A percentile compares a stretch with the other conserved stretches of the same genome.
These are phyloP conservation scores for Pyrenochaeta sp. DNA, from an alignment of 2,329 filamentous ascomycete genomes.

Conservation along the genomic window DNA sequence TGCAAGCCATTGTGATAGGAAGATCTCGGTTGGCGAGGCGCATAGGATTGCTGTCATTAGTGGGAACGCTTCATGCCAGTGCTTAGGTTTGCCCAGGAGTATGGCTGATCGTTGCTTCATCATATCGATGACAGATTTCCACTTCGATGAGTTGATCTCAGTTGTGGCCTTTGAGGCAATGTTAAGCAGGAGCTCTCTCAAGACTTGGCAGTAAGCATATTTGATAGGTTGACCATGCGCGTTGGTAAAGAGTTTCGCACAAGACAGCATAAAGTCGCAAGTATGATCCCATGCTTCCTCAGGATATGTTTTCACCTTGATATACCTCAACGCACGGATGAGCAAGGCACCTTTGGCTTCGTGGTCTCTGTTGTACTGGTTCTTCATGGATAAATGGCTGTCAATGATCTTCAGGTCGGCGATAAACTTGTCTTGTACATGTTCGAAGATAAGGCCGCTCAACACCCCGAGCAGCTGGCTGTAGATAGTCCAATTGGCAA, in stretches of 20 bases:
- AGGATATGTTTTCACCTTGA: constrained; percentile 77
- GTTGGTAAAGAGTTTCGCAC: constrained; percentile 82
- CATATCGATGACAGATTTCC: constrained; percentile 82
- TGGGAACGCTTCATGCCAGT: constrained; percentile 90
- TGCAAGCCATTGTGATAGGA: constrained; percentile 85
- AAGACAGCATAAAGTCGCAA: constrained; percentile 83
- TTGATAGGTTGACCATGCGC: constrained; percentile 91
- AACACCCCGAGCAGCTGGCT: constrained; percentile 93
- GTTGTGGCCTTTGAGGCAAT: constrained; percentile 81
- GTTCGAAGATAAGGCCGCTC: constrained; percentile 89
- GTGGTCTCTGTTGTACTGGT: constrained; percentile 68
- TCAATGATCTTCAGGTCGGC: constrained; percentile 80
- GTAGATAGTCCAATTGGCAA: constrained; percentile 96
- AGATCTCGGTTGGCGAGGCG: constrained; percentile 83
- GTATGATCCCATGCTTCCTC: constrained; percentile 82
- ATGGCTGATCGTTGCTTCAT: constrained; percentile 80
- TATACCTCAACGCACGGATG: constrained; percentile 87
- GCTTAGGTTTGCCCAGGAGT: constrained; percentile 88
- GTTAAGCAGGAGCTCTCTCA: constrained; percentile 85
- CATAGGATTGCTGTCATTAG: constrained; percentile 87
- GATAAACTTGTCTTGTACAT: constrained; percentile 82
- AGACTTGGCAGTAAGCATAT: constrained; percentile 89
- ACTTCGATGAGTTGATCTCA: constrained; percentile 81
- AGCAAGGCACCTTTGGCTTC: constrained; percentile 88
- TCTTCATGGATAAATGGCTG: constrained; percentile 76